phyloP scores from a whole-genome alignment of 1,284 basidiomycete genomes.

The Papiliotrema nemorosa region DNA sequence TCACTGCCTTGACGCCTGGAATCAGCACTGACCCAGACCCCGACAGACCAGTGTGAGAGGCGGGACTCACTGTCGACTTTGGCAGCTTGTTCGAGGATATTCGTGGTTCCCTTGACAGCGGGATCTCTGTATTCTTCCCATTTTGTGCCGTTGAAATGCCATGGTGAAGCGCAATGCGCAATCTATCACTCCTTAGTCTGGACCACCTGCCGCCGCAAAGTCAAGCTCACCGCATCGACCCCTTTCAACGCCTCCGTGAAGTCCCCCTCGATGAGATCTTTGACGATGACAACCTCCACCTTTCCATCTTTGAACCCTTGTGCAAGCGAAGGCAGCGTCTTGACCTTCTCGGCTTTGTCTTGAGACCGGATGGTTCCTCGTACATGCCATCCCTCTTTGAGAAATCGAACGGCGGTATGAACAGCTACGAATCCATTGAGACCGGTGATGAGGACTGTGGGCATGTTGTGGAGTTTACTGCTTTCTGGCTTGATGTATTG shows the following conservation, averaged over 20 bases:
- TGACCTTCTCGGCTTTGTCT: constrained; percentile 39
- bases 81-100: constrained; percentile 44
- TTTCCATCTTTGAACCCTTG: constrained; percentile 14
- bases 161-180: constrained; percentile 22
- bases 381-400: constrained; percentile 33
- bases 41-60: background rate
- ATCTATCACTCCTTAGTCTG: constrained; percentile 6
- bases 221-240: constrained; percentile 26
- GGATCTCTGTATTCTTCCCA: constrained; percentile 48
- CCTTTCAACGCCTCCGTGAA: constrained; percentile 39
- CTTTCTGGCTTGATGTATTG: background rate
- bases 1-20: constrained; percentile 48
- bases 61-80: constrained; percentile 26
- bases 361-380: constrained; percentile 45
- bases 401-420: constrained; percentile 28
- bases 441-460: constrained; percentile 33
- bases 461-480: constrained; percentile 6
- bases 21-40: too few relatives aligned
- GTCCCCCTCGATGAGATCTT: constrained; percentile 35
- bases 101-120: constrained; percentile 52
- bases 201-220: background rate
- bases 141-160: constrained; percentile 19
- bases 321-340: constrained; percentile 12
- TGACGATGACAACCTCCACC: constrained; percentile 30
- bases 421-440: constrained; percentile 34